These are phyloP conservation scores for Lagerstroemia speciosa DNA, from an alignment of 345 rosid species.

Conservation along the genomic window DNA sequence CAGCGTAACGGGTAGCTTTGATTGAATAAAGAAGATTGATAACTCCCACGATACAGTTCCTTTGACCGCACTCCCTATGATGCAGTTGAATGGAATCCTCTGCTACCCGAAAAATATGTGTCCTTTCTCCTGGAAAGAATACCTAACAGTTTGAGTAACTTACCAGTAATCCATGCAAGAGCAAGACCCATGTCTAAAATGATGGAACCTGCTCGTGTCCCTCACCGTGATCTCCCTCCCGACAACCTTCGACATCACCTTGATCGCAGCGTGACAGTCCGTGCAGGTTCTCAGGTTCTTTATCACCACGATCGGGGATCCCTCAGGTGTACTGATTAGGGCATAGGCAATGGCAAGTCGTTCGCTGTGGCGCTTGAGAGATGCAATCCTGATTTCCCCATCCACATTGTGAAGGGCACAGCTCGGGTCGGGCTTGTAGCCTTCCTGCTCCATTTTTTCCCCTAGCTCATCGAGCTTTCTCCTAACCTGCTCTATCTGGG, in stretches of 20 bases:
- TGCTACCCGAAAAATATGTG: background rate
- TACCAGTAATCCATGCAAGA: constrained; percentile 89
- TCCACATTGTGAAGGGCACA: constrained; percentile 60
- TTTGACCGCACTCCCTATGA: too few relatives aligned
- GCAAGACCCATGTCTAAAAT: constrained; percentile 61
- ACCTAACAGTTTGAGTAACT: background rate
- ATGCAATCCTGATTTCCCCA: constrained; percentile 48
- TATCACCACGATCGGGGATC: constrained; percentile 63
- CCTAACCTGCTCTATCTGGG: constrained; percentile 40
- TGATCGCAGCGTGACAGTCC: constrained; percentile 85
- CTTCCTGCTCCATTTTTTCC: constrained; percentile 53
- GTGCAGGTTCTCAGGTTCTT: constrained; percentile 80
- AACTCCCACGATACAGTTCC: too few relatives aligned
- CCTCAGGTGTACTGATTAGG: constrained; percentile 65
- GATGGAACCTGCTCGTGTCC: constrained; percentile 88
- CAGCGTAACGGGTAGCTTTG: too few relatives aligned
- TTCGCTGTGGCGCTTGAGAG: constrained; percentile 75
- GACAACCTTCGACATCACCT: constrained; percentile 67
- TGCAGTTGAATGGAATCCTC: background rate
- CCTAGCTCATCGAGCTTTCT: constrained; percentile 40
- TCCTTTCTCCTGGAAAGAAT: background rate
- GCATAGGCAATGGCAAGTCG: constrained; percentile 80
- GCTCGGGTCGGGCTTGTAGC: constrained; percentile 67
- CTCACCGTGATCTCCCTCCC: constrained; percentile 70
- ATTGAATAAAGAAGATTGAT: too few relatives aligned